Evolutionary conservation across 371 early-diverging fungal species (phyloP), one percentile per base, ranked within the genome.

Genomic region (Capillidium rhysosporum): DNA sequence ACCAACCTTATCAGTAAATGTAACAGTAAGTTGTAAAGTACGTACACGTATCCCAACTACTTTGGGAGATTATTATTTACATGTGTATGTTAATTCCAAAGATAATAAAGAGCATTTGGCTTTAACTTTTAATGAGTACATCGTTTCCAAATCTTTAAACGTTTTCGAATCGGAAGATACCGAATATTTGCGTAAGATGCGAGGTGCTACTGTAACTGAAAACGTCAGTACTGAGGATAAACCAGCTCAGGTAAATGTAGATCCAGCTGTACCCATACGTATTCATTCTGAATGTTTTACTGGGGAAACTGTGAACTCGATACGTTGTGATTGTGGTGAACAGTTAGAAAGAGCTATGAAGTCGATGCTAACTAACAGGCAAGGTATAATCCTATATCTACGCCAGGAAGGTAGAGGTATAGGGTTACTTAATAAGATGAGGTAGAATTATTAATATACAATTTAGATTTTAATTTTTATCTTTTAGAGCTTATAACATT

Each of bases 251-350:
- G n/a, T n/a, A n/a, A n/a, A n/a, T n/a, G 30, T 16, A 34, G 14
- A 20, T 7, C 34, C 4, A 12, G 39, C 39, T 12, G 61, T 73
- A 3, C 87, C 93, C 4, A 63, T 93, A 47, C 79, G 94, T 21
- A 90, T 96, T 40, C 97, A 96, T 57, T 92, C 93, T 0, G 91
- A 89, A 58, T 96, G 97, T 60, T 94, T 89, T 58, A 96, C 97
- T 0, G 94, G 97, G 34, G 97, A 96, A 64, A 91, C 89, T 0
- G 80, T 94, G 1, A 80, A 82, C 41, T 88, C 89, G 2, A 77
- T 77, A 47, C 76, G 97, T 14, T 96, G 97, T 66, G 97, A 96
- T 67, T 96, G 97, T 69, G 93, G 86, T 26, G 84, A 92, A 56
- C 94, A 96, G 62, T 68, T 96, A 51, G 82, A 89, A 48, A 84